These are phyloP conservation scores for Aspergillus unguis DNA, from an alignment of 2,329 filamentous ascomycete species.

Conservation along the genomic window DNA sequence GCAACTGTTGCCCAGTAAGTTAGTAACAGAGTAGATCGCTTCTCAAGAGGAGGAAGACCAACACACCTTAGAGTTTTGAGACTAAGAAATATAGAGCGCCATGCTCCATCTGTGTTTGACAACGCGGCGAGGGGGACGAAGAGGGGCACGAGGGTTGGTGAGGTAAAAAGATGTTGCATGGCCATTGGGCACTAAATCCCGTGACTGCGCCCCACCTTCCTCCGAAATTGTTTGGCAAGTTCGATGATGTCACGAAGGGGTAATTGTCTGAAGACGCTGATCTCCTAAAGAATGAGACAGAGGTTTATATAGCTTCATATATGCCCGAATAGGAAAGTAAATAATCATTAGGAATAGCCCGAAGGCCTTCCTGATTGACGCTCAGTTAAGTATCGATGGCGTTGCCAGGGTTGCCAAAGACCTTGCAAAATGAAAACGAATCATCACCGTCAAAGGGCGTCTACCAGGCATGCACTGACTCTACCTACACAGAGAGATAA, in stretches of 20 bases:
- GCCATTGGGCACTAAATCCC: slow-evolving; percentile 2
- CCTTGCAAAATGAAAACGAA: too few relatives aligned
- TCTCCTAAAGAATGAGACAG: too few relatives aligned
- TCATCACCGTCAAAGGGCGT: not conserved
- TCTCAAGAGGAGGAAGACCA: not conserved
- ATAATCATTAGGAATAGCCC: not conserved
- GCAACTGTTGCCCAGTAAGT: not conserved
- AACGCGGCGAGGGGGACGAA: not conserved
- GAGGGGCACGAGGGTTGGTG: not conserved
- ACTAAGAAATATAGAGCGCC: not conserved
- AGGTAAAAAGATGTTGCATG: not conserved
- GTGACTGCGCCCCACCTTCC: not conserved
- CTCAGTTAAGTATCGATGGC: not conserved
- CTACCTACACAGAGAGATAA: too few relatives aligned
- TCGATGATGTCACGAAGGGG: too few relatives aligned
- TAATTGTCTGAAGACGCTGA: too few relatives aligned
- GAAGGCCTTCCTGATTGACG: not conserved
- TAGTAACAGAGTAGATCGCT: not conserved
- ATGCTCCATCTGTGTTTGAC: not conserved
- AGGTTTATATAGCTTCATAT: not conserved
- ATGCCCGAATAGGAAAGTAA: not conserved
- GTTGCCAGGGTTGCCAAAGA: not conserved
- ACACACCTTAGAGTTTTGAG: not conserved
- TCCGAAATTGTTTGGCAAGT: not conserved
- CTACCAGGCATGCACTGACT: too few relatives aligned